A percentile compares a stretch with the other conserved stretches of the same genome.
These are phyloP conservation scores for Cordyceps tenuipes DNA, from an alignment of 2,329 filamentous ascomycete species.

Conservation along the genomic window DNA sequence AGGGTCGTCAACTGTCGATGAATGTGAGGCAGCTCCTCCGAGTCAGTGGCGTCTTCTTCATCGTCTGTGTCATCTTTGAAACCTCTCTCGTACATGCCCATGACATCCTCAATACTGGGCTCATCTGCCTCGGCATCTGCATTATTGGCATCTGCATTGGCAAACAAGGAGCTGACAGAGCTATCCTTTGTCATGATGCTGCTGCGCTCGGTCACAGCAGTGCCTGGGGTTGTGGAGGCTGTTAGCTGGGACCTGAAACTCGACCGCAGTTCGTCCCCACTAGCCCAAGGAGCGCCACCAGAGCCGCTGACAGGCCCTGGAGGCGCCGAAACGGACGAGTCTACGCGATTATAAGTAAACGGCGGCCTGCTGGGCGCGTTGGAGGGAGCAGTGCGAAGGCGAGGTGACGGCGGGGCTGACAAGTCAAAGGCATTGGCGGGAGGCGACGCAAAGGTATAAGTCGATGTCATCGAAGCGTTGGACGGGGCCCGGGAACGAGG, in stretches of 20 bases:
- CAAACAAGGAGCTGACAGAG: slow-evolving; percentile 56
- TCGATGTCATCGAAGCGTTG: slow-evolving; percentile 38
- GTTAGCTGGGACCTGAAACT: slow-evolving; percentile 51
- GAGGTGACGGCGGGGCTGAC: slow-evolving; percentile 7
- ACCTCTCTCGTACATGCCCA: slow-evolving; percentile 60
- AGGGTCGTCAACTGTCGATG: slow-evolving; percentile 10
- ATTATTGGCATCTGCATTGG: slow-evolving; percentile 24
- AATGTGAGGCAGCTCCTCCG: slow-evolving; percentile 11
- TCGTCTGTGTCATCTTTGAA: slow-evolving; percentile 41
- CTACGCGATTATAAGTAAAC: slow-evolving; percentile 21
- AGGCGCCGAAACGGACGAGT: slow-evolving; percentile 31
- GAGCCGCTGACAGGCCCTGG: slow-evolving; percentile 26
- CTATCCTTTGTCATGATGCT: slow-evolving; percentile 74
- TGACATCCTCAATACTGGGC: slow-evolving; percentile 58
- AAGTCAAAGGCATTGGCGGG: slow-evolving; percentile 14
- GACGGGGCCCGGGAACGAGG: slow-evolving; percentile 36
- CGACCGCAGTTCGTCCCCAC: slow-evolving; percentile 43
- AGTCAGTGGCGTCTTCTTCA: slow-evolving; percentile 24
- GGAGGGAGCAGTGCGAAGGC: slow-evolving; percentile 8
- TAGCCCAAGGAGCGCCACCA: slow-evolving; percentile 36
- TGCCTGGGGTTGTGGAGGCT: slow-evolving; percentile 49
- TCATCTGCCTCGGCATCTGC: slow-evolving; percentile 42
- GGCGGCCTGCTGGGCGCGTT: slow-evolving; percentile 23
- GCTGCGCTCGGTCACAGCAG: slow-evolving; percentile 67
- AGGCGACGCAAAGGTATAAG: slow-evolving; percentile 38